These are phyloP conservation scores for Abortiporus biennis DNA, from an alignment of 1,284 basidiomycete genomes.

Conservation along the genomic window DNA sequence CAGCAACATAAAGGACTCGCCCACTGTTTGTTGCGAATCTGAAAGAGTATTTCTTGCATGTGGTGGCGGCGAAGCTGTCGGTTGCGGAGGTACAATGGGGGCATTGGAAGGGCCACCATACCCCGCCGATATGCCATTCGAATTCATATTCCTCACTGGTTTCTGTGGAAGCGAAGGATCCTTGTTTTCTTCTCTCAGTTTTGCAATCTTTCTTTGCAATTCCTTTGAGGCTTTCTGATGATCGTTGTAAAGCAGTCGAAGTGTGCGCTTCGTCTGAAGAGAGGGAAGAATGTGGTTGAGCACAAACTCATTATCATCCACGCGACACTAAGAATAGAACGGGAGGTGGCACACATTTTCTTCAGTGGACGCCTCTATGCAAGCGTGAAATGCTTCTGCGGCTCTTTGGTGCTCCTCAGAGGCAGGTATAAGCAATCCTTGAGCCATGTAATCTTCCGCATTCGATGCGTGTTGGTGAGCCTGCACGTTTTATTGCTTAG, in stretches of 20 bases:
- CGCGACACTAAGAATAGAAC: conserved; percentile 1
- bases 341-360: conserved; percentile 46
- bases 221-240: conserved; percentile 65
- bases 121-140: no score
- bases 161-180: conserved; percentile 53
- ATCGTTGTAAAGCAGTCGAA: conserved; percentile 67
- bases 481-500: no score
- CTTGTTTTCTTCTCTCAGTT: conserved; percentile 65
- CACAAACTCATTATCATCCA: conserved; percentile 9
- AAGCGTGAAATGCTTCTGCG: conserved; percentile 64
- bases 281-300: conserved; percentile 8
- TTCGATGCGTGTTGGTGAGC: conserved; percentile 77
- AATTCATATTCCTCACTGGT: conserved; percentile 14
- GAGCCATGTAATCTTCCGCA: conserved; percentile 61
- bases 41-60: conserved; percentile 35
- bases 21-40: conserved; percentile 71
- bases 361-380: conserved; percentile 64
- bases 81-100: conserved; percentile 13
- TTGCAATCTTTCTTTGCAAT: conserved; percentile 60
- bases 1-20: conserved; percentile 83
- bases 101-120: no score
- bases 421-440: conserved; percentile 63
- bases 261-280: conserved; percentile 64
- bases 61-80: conserved; percentile 38
- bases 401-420: conserved; percentile 61